phyloP scores from a whole-genome alignment of 345 rosid genomes.

The Citrus glauca region DNA sequence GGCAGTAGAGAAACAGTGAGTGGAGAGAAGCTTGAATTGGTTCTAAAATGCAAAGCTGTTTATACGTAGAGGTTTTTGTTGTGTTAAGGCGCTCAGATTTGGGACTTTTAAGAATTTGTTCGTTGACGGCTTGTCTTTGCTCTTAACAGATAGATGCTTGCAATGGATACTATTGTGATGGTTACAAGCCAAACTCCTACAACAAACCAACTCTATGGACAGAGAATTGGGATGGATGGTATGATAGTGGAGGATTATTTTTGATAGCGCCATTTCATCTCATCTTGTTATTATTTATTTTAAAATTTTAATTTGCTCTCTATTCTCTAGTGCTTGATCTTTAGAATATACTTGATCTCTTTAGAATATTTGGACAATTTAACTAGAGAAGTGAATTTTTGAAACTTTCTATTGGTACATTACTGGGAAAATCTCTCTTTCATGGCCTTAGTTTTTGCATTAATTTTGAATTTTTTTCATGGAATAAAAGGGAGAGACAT shows the following conservation, averaged over 20 bases:
- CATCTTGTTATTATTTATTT: not conserved
- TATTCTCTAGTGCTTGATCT: not conserved
- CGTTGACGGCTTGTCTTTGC: not conserved
- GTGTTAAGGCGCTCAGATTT: not conserved
- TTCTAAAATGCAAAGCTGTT: not conserved
- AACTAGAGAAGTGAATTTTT: not conserved
- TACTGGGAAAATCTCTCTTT: not conserved
- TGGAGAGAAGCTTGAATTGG: not conserved
- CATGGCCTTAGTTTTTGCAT: not conserved
- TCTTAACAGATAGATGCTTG: slow-evolving; percentile 83
- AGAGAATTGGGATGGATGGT: slow-evolving; percentile 99
- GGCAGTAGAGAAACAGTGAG: not conserved
- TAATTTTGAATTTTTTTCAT: not conserved
- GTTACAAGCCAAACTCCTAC: slow-evolving; percentile 76
- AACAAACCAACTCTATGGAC: slow-evolving; percentile 85
- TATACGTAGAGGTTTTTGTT: not conserved
- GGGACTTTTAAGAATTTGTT: slow-evolving; percentile 3
- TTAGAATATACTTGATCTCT: not conserved
- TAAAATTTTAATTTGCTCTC: not conserved
- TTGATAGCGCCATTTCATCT: not conserved
- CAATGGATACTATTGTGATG: slow-evolving; percentile 93
- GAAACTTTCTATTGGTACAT: no score
- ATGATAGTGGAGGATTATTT: slow-evolving; percentile 19
- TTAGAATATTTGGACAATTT: not conserved
- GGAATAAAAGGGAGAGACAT: not conserved